Percentiles rank a stretch among this genome's conserved stretches.
These are phyloP conservation scores for Penicillium alfredii DNA, from an alignment of 495 filamentous ascomycete genomes.

Conservation along the genomic window DNA sequence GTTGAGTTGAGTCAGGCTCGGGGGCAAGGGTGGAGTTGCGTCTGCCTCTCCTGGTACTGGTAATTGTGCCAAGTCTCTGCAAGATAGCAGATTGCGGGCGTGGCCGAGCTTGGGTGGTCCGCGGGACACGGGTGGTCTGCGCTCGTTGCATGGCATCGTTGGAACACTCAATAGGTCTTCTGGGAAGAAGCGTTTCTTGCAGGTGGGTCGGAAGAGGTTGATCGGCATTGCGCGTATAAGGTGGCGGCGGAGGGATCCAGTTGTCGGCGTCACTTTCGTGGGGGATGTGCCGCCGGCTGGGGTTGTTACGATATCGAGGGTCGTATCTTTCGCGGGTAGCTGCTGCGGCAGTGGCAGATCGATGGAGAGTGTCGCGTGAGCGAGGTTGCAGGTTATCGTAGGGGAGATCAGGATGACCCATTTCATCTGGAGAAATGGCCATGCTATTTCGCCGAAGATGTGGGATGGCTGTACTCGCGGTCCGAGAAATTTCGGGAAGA, in stretches of 20 bases:
- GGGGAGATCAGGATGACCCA: slow-evolving; percentile 40
- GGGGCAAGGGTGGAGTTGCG: slow-evolving; percentile 12
- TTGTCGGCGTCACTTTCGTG: slow-evolving; percentile 89
- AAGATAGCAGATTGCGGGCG: slow-evolving; percentile 23
- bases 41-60: slow-evolving; percentile 16
- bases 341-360: slow-evolving; percentile 73
- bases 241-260: slow-evolving; percentile 90
- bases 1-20: background rate
- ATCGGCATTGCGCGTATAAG: slow-evolving; percentile 69
- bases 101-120: slow-evolving; percentile 12
- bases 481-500: slow-evolving; percentile 1
- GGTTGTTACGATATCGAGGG: slow-evolving; percentile 26
- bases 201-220: slow-evolving; percentile 51
- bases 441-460: slow-evolving; percentile 23
- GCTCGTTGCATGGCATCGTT: slow-evolving; percentile 17
- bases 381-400: slow-evolving; percentile 77
- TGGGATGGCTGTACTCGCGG: slow-evolving; percentile 7
- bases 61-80: slow-evolving; percentile 29
- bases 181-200: slow-evolving; percentile 30
- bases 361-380: slow-evolving; percentile 65
- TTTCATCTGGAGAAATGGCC: slow-evolving; percentile 17
- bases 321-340: slow-evolving; percentile 60
- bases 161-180: slow-evolving; percentile 7
- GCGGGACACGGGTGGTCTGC: slow-evolving; percentile 21
- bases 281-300: slow-evolving; percentile 46